Conservation (phyloP, 176 grass and related monocot species). For the Avena eriantha region DNA sequence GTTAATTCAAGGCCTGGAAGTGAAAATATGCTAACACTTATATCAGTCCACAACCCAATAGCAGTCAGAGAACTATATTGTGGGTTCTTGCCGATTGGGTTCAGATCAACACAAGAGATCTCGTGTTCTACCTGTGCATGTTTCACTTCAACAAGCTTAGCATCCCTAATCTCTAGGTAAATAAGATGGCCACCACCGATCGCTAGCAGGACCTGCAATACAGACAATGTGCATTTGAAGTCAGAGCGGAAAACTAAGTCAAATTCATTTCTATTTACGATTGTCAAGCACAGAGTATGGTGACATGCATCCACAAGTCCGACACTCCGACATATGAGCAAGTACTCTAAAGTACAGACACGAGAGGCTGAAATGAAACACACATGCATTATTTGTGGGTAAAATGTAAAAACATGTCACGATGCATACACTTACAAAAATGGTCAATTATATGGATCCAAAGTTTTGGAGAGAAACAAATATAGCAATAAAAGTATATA, state of each 20-base stretch:
- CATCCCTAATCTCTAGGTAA: conserved; percentile 83
- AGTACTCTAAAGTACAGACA: not conserved
- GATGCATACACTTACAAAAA: not conserved
- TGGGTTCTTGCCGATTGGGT: conserved; percentile 69
- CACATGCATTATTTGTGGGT: not conserved
- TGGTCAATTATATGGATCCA: not conserved
- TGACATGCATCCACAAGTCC: not conserved
- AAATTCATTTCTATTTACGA: conserved; percentile 3
- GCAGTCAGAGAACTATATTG: conserved; percentile 54
- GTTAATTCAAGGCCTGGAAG: no score
- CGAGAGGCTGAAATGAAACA: conserved; percentile 4
- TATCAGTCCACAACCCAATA: no score
- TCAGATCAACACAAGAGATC: conserved; percentile 93
- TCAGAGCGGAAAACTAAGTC: not conserved
- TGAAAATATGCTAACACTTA: no score
- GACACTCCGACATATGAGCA: not conserved
- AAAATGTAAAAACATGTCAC: not conserved
- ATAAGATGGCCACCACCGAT: conserved; percentile 92
- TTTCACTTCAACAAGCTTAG: conserved; percentile 81
- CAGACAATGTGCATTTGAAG: conserved; percentile 18
- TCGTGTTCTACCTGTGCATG: conserved; percentile 90
- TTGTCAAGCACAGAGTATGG: conserved; percentile 5
- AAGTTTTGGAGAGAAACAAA: not conserved
- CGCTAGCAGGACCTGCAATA: conserved; percentile 79
- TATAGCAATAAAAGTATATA: not conserved